Conservation (phyloP, 1,284 basidiomycete species). For the Microstroma glucosiphilum region DNA sequence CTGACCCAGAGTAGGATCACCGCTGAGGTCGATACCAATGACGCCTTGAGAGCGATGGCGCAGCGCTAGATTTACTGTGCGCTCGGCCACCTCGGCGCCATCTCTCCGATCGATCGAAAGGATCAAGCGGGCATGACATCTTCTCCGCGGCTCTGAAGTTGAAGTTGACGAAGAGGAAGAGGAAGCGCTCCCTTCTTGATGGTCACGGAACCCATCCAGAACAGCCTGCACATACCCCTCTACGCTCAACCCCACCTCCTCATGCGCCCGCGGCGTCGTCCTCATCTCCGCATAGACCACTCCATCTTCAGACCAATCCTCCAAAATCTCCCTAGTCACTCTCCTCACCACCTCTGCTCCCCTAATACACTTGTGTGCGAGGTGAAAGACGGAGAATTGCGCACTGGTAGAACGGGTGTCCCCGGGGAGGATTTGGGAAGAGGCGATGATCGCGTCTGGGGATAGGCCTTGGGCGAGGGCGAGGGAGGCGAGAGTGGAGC, state of each 20-base stretch:
- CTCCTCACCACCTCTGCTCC: conserved; percentile 16
- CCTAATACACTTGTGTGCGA: conserved; percentile 23
- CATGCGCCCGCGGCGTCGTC: conserved; percentile 19
- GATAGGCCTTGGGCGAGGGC: conserved; percentile 14
- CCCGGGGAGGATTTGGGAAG: conserved; percentile 13
- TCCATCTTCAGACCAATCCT: conserved; percentile 23
- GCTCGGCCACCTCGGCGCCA: not conserved
- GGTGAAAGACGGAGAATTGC: conserved; percentile 22
- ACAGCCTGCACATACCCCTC: conserved; percentile 18
- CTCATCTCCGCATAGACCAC: conserved; percentile 31
- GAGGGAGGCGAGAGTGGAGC: conserved; percentile 18
- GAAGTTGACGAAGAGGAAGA: not conserved
- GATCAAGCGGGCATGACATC: conserved; percentile 15
- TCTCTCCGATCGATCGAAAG: conserved; percentile 26
- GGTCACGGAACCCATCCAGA: conserved; percentile 12
- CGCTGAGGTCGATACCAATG: conserved; percentile 25
- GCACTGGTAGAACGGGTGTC: conserved; percentile 20
- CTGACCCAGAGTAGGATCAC: conserved; percentile 23
- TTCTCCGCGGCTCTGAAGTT: not conserved
- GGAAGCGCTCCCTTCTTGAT: not conserved
- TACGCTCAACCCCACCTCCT: not conserved
- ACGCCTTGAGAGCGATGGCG: conserved; percentile 11
- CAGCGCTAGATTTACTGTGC: conserved; percentile 18
- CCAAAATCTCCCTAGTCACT: conserved; percentile 19
- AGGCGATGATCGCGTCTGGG: not conserved